These are phyloP conservation scores for Hibiscus tridactylites DNA, from an alignment of 345 rosid species.

Conservation along the genomic window DNA sequence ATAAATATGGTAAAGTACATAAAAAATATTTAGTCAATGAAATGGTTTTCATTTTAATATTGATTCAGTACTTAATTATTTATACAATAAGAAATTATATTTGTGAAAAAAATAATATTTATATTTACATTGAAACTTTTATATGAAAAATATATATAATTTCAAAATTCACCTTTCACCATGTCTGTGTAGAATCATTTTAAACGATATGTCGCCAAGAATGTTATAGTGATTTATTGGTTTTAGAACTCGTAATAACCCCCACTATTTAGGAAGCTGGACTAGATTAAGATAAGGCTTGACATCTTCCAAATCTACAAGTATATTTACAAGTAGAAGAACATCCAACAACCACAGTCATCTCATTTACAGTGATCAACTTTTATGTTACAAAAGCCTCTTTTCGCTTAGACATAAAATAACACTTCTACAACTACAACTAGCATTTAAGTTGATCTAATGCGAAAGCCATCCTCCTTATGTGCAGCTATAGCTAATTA, in stretches of 20 bases:
- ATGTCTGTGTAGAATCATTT: neutral
- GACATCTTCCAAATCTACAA: neutral
- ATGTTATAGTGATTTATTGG: neutral
- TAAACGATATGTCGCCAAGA: neutral
- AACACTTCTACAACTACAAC: neutral
- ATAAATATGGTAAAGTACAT: too few species aligned
- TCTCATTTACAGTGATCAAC: neutral
- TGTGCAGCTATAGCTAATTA: neutral
- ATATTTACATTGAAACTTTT: too few species aligned
- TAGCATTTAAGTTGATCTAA: neutral
- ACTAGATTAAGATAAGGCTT: neutral
- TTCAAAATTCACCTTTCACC: too few species aligned
- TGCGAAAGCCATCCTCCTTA: neutral
- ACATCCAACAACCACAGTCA: neutral
- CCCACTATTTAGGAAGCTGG: neutral
- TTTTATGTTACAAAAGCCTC: neutral
- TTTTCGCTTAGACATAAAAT: neutral
- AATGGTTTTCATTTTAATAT: too few species aligned
- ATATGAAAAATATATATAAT: too few species aligned
- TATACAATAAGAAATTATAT: too few species aligned
- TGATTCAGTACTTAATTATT: too few species aligned
- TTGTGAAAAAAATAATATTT: too few species aligned
- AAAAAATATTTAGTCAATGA: too few species aligned
- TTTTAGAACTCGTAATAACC: too few species aligned
- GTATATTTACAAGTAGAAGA: neutral